A percentile compares a stretch with the other conserved stretches of the same genome.
Conservation (phyloP, 257 asterid species). For the Avicennia marina region DNA sequence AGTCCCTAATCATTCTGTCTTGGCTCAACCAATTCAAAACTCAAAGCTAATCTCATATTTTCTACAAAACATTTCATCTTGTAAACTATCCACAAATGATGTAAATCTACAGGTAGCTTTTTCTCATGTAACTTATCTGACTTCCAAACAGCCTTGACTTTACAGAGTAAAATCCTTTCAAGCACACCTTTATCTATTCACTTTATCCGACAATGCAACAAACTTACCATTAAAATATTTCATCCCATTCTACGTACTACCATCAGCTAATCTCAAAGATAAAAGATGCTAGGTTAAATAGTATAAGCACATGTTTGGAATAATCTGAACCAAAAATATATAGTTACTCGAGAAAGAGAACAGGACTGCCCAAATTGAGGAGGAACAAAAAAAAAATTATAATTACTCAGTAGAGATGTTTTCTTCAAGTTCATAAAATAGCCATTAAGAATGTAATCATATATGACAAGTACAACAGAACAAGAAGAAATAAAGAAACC, state of each 20-base stretch:
- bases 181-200: background rate
- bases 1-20: background rate
- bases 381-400: background rate
- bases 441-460: background rate
- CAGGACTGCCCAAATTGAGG: background rate
- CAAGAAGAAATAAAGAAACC: background rate
- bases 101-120: background rate
- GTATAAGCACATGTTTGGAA: slow-evolving; percentile 2
- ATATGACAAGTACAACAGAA: slow-evolving; percentile 4
- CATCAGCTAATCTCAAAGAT: background rate
- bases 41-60: background rate
- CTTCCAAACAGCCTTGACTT: background rate
- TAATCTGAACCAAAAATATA: slow-evolving; percentile 4
- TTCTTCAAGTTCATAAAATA: slow-evolving; percentile 11
- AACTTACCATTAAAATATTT: too few species aligned
- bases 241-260: background rate
- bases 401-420: background rate
- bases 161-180: background rate
- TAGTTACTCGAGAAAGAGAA: too few species aligned
- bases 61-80: background rate
- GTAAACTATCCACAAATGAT: background rate
- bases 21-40: background rate
- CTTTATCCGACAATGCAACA: too few species aligned
- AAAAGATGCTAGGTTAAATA: background rate
- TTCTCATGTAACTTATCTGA: background rate